Percentiles rank a stretch among this genome's conserved stretches.
phyloP scores from a whole-genome alignment of 129 eudicot species.

The Flaveria linearis region DNA sequence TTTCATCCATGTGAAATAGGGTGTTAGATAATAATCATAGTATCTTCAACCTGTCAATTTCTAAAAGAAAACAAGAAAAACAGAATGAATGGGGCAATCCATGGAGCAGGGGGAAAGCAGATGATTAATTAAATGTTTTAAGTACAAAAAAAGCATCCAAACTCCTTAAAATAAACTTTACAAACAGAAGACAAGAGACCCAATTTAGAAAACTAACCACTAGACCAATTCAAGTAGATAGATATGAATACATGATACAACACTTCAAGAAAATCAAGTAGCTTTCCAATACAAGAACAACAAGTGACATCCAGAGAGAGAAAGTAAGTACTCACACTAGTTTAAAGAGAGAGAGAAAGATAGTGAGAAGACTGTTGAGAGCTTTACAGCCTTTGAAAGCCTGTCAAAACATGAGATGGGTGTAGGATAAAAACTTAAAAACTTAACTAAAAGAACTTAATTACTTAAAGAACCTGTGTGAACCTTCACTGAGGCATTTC shows the following conservation, averaged over 20 bases:
- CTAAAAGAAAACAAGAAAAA: constrained; percentile 9
- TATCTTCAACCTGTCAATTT: constrained; percentile 29
- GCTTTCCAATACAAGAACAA: constrained; percentile 34
- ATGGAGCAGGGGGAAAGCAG: constrained; percentile 25
- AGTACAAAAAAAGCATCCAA: constrained; percentile 11
- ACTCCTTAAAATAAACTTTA: neutral
- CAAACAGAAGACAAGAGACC: constrained; percentile 11
- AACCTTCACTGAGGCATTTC: constrained; percentile 17
- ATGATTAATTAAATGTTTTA: neutral
- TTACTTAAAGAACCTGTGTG: neutral
- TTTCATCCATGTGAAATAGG: neutral
- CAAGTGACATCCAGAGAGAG: constrained; percentile 33
- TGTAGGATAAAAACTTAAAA: constrained; percentile 26
- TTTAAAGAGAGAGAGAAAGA: constrained; percentile 26
- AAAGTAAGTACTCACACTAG: constrained; percentile 41
- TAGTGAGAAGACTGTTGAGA: neutral
- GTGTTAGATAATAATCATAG: neutral
- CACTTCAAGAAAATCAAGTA: constrained; percentile 36
- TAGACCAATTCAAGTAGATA: constrained; percentile 16
- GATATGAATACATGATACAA: constrained; percentile 30
- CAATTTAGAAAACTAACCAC: constrained; percentile 40
- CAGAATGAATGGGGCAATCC: constrained; percentile 9
- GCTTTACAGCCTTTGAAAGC: constrained; percentile 58
- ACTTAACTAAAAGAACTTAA: neutral
- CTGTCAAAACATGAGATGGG: constrained; percentile 13